phyloP scores from a whole-genome alignment of 2,329 filamentous ascomycete species.

The Beauveria sp. region DNA sequence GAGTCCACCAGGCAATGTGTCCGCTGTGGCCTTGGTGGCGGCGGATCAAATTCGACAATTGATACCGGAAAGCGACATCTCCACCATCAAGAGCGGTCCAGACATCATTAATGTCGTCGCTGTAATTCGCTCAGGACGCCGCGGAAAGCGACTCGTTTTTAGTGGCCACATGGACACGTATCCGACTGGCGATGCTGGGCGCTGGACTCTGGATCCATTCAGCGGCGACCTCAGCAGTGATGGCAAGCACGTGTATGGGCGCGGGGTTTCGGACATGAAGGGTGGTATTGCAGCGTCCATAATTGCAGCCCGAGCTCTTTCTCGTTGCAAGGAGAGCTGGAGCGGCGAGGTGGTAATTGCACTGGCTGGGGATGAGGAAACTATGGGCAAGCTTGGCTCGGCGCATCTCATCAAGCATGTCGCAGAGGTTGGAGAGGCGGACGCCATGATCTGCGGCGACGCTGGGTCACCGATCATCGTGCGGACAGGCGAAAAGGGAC shows the following conservation, averaged over 20 bases:
- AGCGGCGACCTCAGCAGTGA: slow-evolving; percentile 11
- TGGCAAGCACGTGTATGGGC: slow-evolving; percentile 11
- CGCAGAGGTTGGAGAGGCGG: neutral
- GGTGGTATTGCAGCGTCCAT: slow-evolving; percentile 13
- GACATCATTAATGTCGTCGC: slow-evolving; percentile 11
- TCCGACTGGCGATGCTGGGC: slow-evolving; percentile 6
- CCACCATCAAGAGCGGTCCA: slow-evolving; percentile 6
- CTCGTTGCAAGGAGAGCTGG: slow-evolving; percentile 6
- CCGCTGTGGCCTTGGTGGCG: slow-evolving; percentile 7
- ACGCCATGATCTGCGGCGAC: slow-evolving; percentile 13
- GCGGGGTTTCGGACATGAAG: slow-evolving; percentile 13
- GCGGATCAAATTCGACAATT: slow-evolving; percentile 6
- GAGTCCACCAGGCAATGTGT: slow-evolving; percentile 7
- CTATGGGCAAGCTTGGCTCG: slow-evolving; percentile 12
- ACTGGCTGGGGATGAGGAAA: slow-evolving; percentile 13
- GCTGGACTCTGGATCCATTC: slow-evolving; percentile 8
- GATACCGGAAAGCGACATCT: slow-evolving; percentile 10
- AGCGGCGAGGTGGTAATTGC: slow-evolving; percentile 12
- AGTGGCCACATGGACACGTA: slow-evolving; percentile 13
- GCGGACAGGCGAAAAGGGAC: slow-evolving; percentile 13
- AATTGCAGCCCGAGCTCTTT: slow-evolving; percentile 2
- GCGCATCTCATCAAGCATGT: slow-evolving; percentile 10
- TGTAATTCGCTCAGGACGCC: slow-evolving; percentile 4
- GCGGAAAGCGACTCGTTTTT: slow-evolving; percentile 13
- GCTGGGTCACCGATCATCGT: slow-evolving; percentile 12